Evolutionary conservation across 345 rosid genomes (phyloP), one percentile per base, ranked within the genome.

Genomic region (Salix dunnii): DNA sequence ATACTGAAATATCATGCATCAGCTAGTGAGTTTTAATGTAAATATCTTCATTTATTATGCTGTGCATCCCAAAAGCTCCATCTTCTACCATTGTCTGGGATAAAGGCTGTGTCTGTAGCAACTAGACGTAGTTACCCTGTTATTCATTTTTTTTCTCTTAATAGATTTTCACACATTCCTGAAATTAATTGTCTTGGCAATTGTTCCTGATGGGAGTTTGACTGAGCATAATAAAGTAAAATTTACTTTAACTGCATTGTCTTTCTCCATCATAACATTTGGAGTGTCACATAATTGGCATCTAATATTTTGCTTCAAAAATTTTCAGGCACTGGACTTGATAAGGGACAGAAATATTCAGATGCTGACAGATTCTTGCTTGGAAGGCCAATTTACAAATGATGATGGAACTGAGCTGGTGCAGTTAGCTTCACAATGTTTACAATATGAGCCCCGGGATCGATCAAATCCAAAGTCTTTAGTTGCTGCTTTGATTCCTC

Each of bases 331-430:
- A 71, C 90, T 94, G 79, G 95, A 94, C 86, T 81, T 94, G 72
- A 92, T 94, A 82, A 85, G 94, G 74, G 95, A 90, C 85, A 85
- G 89, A 84, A 92, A 94, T 82, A 86, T 91, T 81, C 94, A 89
- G 84, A 90, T 86, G 84, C 89, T 91, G 67, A 89, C 90, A 8
- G 98, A 94, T 87, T 90, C 98, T 75, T 89, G 94, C 85, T 85
- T 92, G 85, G 92, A 91, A 80, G 97, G 97, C 74, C 93, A 92
- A 77, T 80, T 90, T 86, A 83, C 97, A 42, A 85, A 85, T 78
- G 87, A 81, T 76, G 97, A 92, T 76, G 91, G 90, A 21, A 93
- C 88, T 13, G 92, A 90, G 78, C 86, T 94, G 73, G 92, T 92
- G 70, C 90, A 93, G 27, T 76, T 92, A 85, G 92, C 97, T 76